phyloP scores from a whole-genome alignment of 176 grass and related monocot species.

The Triticum monococcum region DNA sequence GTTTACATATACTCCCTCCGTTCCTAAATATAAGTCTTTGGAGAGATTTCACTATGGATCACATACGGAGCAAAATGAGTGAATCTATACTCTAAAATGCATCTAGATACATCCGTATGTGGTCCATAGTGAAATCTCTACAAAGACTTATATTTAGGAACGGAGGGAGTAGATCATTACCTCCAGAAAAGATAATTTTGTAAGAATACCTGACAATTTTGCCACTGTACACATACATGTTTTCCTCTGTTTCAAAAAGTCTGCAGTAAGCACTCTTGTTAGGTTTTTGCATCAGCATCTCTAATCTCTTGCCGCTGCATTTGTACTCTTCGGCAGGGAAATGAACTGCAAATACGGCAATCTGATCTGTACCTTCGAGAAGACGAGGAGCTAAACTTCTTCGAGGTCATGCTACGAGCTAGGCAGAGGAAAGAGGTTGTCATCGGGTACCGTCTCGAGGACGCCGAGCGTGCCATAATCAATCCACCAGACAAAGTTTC shows the following conservation, averaged over 20 bases:
- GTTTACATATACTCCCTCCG: conserved; percentile 8
- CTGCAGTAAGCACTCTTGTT: neutral
- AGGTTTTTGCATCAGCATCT: neutral
- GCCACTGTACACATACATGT: neutral
- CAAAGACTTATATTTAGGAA: no score
- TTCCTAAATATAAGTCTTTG: no score
- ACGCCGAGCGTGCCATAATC: conserved; percentile 60
- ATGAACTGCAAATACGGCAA: conserved; percentile 64
- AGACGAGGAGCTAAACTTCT: conserved; percentile 73
- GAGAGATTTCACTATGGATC: no score
- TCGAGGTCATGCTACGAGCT: conserved; percentile 64
- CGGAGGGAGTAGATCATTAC: neutral
- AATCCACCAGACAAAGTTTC: conserved; percentile 59
- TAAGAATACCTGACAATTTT: neutral
- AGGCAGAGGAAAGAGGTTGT: conserved; percentile 80
- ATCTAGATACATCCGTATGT: no score
- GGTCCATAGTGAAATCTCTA: no score
- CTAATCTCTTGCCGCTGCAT: neutral
- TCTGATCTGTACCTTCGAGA: conserved; percentile 58
- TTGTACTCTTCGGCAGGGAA: conserved; percentile 45
- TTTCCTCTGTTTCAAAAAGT: neutral
- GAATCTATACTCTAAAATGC: no score
- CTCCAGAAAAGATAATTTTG: neutral
- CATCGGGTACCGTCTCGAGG: conserved; percentile 59
- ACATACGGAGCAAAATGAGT: no score